Evolutionary conservation across 257 asterid species (phyloP), one percentile per base, ranked within the genome.

Genomic region (Schizonepeta tenuifolia): DNA sequence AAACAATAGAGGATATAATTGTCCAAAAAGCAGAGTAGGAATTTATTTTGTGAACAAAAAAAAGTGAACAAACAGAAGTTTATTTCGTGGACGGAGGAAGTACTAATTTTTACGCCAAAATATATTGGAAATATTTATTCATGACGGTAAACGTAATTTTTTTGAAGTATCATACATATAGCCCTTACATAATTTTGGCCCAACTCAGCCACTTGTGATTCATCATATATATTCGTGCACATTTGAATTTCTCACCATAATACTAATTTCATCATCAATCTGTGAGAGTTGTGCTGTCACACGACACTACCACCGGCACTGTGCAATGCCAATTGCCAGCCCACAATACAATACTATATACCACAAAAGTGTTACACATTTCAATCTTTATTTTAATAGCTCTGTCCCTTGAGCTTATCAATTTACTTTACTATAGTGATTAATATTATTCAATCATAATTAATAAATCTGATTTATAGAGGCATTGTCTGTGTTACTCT

Each of bases 291-390:
- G 2, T 28, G 49, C 31, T 65, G 47, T 73, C 73, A 74, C 73
- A 55, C 73, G 58, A 41, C 72, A 65, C 72, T 73, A 26, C 14
- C 41, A 26, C 75, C 28, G 62, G 31, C 67, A 35, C 1, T 47
- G 55, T 64, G 43, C 43, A 7, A 7, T 38, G 73, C 68, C 61
- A 17, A 7, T 1, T 38, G 73, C 68, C 61, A 17, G 61, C 76
- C 49, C 47, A 57, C 75, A 21, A 13, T 9, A 51, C 22, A n/a
- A 17, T 17, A 17, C 55, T n/a, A n/a, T n/a, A n/a, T n/a, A n/a
- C n/a, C n/a, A n/a, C 55, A 15, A 4, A 6, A 17, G 9, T 14
- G 13, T 26, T 26, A 31, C 61, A 49, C 58, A 43, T 13, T 67
- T 18, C 35, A 31, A 49, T 20, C 3, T 15, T 65, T 66, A 24